phyloP scores from a whole-genome alignment of 139 green algal genomes.

The Mychonastes homosphaera region DNA sequence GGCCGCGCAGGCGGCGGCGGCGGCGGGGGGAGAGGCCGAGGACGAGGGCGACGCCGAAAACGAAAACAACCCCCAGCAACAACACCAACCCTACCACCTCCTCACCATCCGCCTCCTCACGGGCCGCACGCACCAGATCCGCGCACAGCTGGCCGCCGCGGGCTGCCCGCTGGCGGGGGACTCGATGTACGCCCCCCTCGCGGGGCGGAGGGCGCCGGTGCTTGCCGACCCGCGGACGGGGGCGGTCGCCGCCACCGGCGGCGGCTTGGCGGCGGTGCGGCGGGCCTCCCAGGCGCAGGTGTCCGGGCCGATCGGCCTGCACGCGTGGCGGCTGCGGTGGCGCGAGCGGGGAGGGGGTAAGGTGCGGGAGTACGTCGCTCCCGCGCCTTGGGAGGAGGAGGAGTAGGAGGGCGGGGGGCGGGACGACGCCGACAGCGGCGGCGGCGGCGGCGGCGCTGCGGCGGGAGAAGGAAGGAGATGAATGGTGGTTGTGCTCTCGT shows the following conservation, averaged over 20 bases:
- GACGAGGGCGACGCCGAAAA: too few relatives aligned
- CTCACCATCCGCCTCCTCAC: conserved; percentile 22
- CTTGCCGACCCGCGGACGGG: conserved; percentile 3
- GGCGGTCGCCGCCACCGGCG: background rate
- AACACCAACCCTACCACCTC: conserved; percentile 3
- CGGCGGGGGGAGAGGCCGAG: background rate
- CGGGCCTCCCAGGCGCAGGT: too few relatives aligned
- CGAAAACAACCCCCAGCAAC: background rate
- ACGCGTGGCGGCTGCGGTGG: conserved; percentile 19
- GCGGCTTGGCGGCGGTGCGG: conserved; percentile 4
- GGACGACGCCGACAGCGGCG: too few relatives aligned
- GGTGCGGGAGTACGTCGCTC: too few relatives aligned
- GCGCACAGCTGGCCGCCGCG: conserved; percentile 23
- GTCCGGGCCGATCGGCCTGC: conserved; percentile 15
- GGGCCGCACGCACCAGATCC: conserved; percentile 33
- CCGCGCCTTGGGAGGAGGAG: too few relatives aligned
- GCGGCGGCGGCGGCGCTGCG: too few relatives aligned
- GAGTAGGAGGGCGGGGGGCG: too few relatives aligned
- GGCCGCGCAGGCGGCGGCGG: background rate
- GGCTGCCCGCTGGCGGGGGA: conserved; percentile 23
- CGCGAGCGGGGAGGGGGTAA: too few relatives aligned
- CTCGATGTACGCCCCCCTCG: conserved; percentile 19
- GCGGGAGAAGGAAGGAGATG: too few relatives aligned
- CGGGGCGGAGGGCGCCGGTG: conserved; percentile 3
- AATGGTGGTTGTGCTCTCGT: too few relatives aligned